A percentile compares a stretch with the other conserved stretches of the same genome.
These are phyloP conservation scores for Luffa acutangula DNA, from an alignment of 306 rosid species.

Conservation along the genomic window DNA sequence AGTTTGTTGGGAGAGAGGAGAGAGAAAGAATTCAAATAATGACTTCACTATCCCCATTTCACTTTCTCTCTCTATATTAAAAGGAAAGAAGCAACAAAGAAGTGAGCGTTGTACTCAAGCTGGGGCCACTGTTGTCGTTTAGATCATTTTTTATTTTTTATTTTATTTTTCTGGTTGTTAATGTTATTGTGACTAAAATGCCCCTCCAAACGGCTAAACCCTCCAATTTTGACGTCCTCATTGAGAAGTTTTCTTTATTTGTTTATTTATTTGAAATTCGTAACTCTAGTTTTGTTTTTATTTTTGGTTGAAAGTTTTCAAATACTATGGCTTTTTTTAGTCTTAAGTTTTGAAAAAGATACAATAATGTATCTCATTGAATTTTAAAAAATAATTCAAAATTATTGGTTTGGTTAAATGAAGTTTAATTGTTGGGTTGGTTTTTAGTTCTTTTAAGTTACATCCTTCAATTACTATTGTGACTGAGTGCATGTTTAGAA, in stretches of 20 bases:
- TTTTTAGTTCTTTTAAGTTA: too few relatives aligned
- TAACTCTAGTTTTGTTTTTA: too few relatives aligned
- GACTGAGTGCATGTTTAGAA: too few relatives aligned
- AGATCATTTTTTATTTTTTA: neutral
- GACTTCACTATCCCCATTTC: slow-evolving; percentile 20
- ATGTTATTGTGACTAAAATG: neutral
- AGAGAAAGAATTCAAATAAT: slow-evolving; percentile 44
- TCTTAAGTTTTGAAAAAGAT: too few relatives aligned
- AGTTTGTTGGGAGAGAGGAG: slow-evolving; percentile 22
- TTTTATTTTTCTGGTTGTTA: neutral
- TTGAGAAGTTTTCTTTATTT: too few relatives aligned
- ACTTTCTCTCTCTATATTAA: neutral
- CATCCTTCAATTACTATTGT: too few relatives aligned
- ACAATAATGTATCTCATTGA: too few relatives aligned
- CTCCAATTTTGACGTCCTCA: neutral
- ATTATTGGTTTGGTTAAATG: too few relatives aligned
- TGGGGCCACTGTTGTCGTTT: slow-evolving; percentile 22
- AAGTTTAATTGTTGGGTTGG: too few relatives aligned
- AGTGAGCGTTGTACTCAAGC: slow-evolving; percentile 8
- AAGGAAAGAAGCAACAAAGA: neutral
- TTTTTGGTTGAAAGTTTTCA: neutral
- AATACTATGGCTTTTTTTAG: neutral
- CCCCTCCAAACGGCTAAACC: neutral
- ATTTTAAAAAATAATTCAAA: too few relatives aligned
- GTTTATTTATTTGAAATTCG: too few relatives aligned